phyloP scores from a whole-genome alignment of 345 rosid species.

The Psidium friedrichsthalianum region DNA sequence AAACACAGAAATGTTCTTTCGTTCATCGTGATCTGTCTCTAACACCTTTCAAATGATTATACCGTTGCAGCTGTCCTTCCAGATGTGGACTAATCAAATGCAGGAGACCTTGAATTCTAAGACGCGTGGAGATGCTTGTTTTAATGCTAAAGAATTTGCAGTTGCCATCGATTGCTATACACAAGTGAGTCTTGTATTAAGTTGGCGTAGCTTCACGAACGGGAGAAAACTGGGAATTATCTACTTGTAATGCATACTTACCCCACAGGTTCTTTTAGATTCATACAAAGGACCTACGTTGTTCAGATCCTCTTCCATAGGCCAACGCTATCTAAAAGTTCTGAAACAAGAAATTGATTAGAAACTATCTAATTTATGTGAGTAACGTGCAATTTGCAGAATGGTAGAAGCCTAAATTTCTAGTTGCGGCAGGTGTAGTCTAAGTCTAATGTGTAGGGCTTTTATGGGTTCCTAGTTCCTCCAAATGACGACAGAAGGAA shows the following conservation, averaged over 20 bases:
- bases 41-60: not conserved
- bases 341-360: not conserved
- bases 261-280: not conserved
- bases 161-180: conserved; percentile 18
- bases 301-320: not conserved
- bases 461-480: not conserved
- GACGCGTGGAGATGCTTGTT: conserved; percentile 24
- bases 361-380: not conserved
- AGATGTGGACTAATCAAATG: conserved; percentile 14
- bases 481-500: not conserved
- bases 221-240: not conserved
- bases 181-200: not conserved
- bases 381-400: not conserved
- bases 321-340: not conserved
- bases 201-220: not conserved
- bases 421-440: not conserved
- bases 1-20: not conserved
- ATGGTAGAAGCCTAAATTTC: not conserved
- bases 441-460: not conserved
- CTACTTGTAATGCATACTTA: not conserved
- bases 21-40: not conserved
- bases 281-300: not conserved
- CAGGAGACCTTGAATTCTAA: conserved; percentile 8
- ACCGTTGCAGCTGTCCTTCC: conserved; percentile 24
- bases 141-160: conserved; percentile 24